phyloP scores from a whole-genome alignment of 805 yeast species.

The Candida orba region DNA sequence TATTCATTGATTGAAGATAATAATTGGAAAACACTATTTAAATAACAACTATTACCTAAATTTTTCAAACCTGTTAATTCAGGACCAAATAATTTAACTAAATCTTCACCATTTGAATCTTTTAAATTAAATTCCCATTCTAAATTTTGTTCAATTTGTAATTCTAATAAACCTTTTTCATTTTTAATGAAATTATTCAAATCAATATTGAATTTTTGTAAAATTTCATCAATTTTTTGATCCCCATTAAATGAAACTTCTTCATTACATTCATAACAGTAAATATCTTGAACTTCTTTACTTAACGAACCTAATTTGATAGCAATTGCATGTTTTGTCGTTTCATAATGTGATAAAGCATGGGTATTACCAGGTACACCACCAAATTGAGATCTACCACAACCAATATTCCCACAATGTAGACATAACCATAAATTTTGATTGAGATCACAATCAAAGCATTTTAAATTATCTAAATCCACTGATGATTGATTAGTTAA shows the following conservation, averaged over 20 bases:
- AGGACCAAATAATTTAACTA: slow-evolving; percentile 64
- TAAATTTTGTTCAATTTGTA: slow-evolving; percentile 87
- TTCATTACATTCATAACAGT: slow-evolving; percentile 84
- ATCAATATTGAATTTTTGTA: slow-evolving; percentile 59
- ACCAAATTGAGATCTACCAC: slow-evolving; percentile 94
- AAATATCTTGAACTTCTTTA: slow-evolving; percentile 72
- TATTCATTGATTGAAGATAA: slow-evolving; percentile 39
- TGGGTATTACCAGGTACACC: slow-evolving; percentile 93
- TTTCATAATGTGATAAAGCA: slow-evolving; percentile 66
- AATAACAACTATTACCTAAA: slow-evolving; percentile 88
- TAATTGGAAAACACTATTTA: slow-evolving; percentile 74
- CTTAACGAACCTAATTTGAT: slow-evolving; percentile 87
- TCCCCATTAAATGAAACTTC: slow-evolving; percentile 65
- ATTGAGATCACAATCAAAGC: slow-evolving; percentile 53
- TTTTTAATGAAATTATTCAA: slow-evolving; percentile 50
- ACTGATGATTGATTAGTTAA: slow-evolving; percentile 26
- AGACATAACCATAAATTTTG: slow-evolving; percentile 91
- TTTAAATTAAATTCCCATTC: slow-evolving; percentile 89
- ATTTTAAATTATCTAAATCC: slow-evolving; percentile 32
- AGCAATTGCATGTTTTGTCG: slow-evolving; percentile 67
- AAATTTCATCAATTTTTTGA: slow-evolving; percentile 18
- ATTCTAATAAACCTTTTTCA: slow-evolving; percentile 81
- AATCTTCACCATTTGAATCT: slow-evolving; percentile 57
- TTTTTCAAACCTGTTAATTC: slow-evolving; percentile 81
- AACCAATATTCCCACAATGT: slow-evolving; percentile 84